Conservation (phyloP, 1,139 yeast species). For the Geotrichum citri-aurantii region DNA sequence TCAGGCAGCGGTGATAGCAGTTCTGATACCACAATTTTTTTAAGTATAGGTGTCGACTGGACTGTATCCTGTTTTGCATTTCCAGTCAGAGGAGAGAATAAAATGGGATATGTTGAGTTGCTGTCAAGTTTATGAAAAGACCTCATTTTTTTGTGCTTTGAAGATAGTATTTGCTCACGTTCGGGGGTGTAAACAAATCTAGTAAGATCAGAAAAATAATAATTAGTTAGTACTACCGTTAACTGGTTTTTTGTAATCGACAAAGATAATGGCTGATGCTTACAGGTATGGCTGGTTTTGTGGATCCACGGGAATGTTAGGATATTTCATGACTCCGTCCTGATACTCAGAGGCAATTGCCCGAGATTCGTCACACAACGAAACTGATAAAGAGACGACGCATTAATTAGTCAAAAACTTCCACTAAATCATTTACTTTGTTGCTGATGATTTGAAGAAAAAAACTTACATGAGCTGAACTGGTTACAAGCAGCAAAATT, state of each 20-base stretch:
- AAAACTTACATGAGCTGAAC: background rate
- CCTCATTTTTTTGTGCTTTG: background rate
- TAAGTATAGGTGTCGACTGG: background rate
- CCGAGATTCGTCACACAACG: slow-evolving; percentile 21
- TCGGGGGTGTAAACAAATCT: background rate
- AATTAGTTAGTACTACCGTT: background rate
- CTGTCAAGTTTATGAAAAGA: background rate
- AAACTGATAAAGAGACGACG: slow-evolving; percentile 2
- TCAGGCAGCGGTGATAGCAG: background rate
- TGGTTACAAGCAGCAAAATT: slow-evolving; percentile 9
- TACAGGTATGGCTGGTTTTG: background rate
- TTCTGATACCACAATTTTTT: background rate
- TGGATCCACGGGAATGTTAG: background rate
- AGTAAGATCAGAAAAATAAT: background rate
- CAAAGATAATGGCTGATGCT: background rate
- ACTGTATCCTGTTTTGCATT: background rate
- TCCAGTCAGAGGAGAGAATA: background rate
- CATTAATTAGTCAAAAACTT: too few relatives aligned
- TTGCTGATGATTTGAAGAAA: background rate
- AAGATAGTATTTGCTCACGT: background rate
- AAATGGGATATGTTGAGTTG: background rate
- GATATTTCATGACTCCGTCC: slow-evolving; percentile 18
- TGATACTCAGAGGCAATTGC: slow-evolving; percentile 20
- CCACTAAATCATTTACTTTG: too few relatives aligned
- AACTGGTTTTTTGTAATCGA: too few relatives aligned